Evolutionary conservation across 75 land plant genomes (phyloP).

Genomic region (Chamaecyparis obtusa): DNA sequence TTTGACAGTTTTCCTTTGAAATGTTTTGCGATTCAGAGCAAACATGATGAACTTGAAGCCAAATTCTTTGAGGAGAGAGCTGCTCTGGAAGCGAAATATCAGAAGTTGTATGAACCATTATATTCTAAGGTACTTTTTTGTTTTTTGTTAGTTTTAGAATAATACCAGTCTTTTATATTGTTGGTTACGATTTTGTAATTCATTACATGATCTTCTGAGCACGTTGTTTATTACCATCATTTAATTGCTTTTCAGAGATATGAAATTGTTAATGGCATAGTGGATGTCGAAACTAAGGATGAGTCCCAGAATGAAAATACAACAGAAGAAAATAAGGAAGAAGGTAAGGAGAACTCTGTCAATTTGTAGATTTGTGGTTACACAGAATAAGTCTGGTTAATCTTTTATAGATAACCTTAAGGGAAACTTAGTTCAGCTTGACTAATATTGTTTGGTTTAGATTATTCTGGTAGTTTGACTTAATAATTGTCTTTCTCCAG

Average conservation of each 20-base stretch:
- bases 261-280: slow-evolving; percentile 83
- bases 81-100: slow-evolving; percentile 86
- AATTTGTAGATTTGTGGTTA: background rate
- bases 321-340: slow-evolving; percentile 32
- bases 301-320: slow-evolving; percentile 33
- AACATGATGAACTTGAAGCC: slow-evolving; percentile 88
- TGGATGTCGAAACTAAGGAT: slow-evolving; percentile 54
- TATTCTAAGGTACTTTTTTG: slow-evolving; percentile 55
- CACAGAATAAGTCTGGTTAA: background rate
- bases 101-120: slow-evolving; percentile 79
- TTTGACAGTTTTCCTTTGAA: background rate
- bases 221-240: background rate
- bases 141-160: background rate
- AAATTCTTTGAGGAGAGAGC: slow-evolving; percentile 83
- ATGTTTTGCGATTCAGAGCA: background rate
- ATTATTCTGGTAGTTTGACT: background rate
- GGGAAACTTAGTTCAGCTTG: background rate
- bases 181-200: background rate
- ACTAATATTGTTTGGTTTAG: background rate
- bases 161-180: background rate
- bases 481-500: slow-evolving; percentile 27
- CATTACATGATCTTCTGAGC: background rate
- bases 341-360: slow-evolving; percentile 29
- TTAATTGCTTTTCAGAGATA: slow-evolving; percentile 47
- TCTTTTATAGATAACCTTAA: background rate